Conservation (phyloP, 1,284 basidiomycete genomes). For the Heterobasidion irregulare region DNA sequence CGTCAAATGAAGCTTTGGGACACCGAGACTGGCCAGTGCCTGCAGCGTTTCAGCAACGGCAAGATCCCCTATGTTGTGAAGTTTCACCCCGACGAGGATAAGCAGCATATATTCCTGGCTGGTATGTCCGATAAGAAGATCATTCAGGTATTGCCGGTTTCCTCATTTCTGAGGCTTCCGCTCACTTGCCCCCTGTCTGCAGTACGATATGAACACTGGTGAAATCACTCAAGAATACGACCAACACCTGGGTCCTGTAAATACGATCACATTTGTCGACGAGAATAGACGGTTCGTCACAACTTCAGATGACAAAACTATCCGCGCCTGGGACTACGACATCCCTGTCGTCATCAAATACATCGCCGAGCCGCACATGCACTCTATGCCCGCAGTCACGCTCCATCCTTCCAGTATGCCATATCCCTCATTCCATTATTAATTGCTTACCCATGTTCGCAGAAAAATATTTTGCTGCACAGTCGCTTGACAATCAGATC, state of each 20-base stretch:
- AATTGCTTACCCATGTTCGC: neutral
- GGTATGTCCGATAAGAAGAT: constrained; percentile 99
- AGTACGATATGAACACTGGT: constrained; percentile 92
- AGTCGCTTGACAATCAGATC: constrained; percentile 98
- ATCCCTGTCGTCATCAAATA: constrained; percentile 99
- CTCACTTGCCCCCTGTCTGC: constrained; percentile 1
- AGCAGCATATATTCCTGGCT: constrained; percentile 93
- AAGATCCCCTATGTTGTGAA: constrained; percentile 94
- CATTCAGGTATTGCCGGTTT: constrained; percentile 62
- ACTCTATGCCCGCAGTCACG: constrained; percentile 98
- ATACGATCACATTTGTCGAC: constrained; percentile 97
- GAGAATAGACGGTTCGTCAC: constrained; percentile 96
- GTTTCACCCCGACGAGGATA: constrained; percentile 95
- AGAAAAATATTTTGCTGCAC: constrained; percentile 96
- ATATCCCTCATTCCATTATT: neutral
- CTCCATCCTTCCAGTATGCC: constrained; percentile 87
- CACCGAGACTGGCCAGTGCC: constrained; percentile 95
- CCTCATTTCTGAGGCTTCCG: neutral
- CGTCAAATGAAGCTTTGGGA: constrained; percentile 99
- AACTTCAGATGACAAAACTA: constrained; percentile 98
- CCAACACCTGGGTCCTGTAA: constrained; percentile 96
- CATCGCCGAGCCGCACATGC: constrained; percentile 99
- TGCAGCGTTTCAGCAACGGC: constrained; percentile 93
- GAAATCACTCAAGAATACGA: constrained; percentile 98
- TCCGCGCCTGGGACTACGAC: constrained; percentile 98